Conservation (phyloP, 2,329 filamentous ascomycete genomes). For the Apiospora rasikravindrae region DNA sequence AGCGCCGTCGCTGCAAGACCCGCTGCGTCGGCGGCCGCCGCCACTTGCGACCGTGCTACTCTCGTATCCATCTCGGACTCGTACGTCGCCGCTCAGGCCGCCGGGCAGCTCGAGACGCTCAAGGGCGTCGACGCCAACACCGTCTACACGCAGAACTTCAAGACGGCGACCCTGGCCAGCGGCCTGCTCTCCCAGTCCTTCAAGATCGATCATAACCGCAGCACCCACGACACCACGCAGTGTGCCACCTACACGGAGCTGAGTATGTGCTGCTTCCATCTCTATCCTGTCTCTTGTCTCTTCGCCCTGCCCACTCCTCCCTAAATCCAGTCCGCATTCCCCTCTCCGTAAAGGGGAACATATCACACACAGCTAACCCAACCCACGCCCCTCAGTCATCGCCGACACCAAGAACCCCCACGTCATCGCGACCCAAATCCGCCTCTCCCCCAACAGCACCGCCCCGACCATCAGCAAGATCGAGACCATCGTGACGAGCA, state of each 20-base stretch:
- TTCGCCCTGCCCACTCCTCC: background rate
- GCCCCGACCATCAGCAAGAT: constrained; percentile 30
- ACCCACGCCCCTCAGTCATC: constrained; percentile 28
- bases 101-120: constrained; percentile 27
- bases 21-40: background rate
- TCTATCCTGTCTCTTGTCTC: background rate
- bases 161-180: constrained; percentile 34
- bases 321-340: background rate
- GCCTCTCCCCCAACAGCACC: constrained; percentile 26
- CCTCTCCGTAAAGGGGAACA: background rate
- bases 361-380: background rate
- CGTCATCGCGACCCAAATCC: constrained; percentile 44
- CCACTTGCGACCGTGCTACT: background rate
- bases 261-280: constrained; percentile 19
- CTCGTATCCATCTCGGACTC: constrained; percentile 13
- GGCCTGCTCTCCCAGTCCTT: constrained; percentile 41
- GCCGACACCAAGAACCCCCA: constrained; percentile 41
- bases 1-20: background rate
- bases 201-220: constrained; percentile 43
- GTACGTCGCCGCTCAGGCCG: constrained; percentile 32
- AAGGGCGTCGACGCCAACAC: constrained; percentile 24
- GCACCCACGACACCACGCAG: constrained; percentile 42
- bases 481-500: constrained; percentile 41
- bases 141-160: constrained; percentile 42
- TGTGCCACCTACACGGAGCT: constrained; percentile 46